phyloP scores from a whole-genome alignment of 352 stramenopile genomes.

The Chrysophaeum taylorii region DNA sequence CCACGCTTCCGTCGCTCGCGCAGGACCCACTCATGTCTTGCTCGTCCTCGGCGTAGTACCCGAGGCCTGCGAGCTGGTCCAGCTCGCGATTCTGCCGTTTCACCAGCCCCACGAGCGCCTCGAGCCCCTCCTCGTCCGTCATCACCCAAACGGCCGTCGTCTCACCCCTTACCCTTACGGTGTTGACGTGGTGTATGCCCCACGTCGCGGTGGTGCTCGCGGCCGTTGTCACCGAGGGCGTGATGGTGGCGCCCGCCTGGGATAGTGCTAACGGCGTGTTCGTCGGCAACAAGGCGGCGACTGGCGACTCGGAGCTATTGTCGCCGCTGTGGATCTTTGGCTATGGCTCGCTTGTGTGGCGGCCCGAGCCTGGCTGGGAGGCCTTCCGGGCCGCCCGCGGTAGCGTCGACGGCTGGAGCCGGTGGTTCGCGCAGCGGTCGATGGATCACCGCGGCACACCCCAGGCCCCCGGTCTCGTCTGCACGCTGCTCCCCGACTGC shows the following conservation, averaged over 20 bases:
- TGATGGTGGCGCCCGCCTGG: neutral
- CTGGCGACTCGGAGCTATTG: neutral
- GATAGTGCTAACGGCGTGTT: neutral
- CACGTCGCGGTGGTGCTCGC: no score
- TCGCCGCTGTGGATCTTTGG: conserved; percentile 7
- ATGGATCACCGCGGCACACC: neutral
- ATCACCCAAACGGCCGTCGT: no score
- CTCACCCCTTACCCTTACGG: no score
- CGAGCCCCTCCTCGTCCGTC: no score
- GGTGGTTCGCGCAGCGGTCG: conserved; percentile 7
- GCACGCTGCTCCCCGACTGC: neutral
- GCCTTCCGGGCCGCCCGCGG: neutral
- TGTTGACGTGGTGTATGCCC: no score
- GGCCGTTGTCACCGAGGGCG: no score
- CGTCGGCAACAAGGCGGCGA: neutral
- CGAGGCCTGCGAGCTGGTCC: no score
- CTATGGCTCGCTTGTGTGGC: conserved; percentile 2
- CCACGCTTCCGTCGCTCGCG: no score
- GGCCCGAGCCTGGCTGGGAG: neutral
- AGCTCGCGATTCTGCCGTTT: no score
- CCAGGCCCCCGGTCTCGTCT: neutral
- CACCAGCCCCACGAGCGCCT: no score
- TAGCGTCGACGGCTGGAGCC: neutral
- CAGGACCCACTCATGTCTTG: no score
- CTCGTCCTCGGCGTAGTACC: no score